Evolutionary conservation across 495 filamentous ascomycete species (phyloP), one percentile per base, ranked within the genome.

Genomic region (Podospora australis): DNA sequence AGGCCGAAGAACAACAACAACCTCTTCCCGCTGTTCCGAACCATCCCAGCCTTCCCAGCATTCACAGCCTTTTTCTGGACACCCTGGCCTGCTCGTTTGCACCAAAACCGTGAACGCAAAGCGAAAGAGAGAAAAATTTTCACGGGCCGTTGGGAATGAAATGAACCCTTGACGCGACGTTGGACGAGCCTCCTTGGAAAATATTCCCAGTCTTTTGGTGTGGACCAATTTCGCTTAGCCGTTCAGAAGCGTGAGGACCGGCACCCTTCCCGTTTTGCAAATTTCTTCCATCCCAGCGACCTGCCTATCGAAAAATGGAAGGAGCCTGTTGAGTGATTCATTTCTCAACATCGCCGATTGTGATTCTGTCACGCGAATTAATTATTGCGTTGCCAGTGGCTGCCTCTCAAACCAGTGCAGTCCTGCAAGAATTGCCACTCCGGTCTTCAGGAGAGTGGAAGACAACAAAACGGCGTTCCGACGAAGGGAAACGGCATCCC

Each of bases 151-250:
- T 56, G 57, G 60, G 49, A 44, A 48, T 52, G 53, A 53, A 56
- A 41, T 49, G 34, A 44, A 46, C 51, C 56, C 53, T 48, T 59
- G 54, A 46, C 35, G 32, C 38, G 55, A 50, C 47, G 54, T 50
- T 53, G 41, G 45, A 54, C 40, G n/a, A 43, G 23, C 21, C 11
- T n/a, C 40, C 23, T 43, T 21, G 23, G n/a, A n/a, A 43, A 43
- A 24, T 29, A 42, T 55, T 51, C 52, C 52, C 44, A 48, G 47
- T 44, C 51, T 39, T 55, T 47, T n/a, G n/a, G 43, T 39, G 36
- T 23, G 43, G 13, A 50, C 51, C 52, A 60, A 64, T 64, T 45
- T 64, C 62, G 62, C 62, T 64, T 64, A 64, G 50, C 51, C 41
- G 24, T 45, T 20, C 48, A 50, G 50, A 53, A 44, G 41, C 52